These are phyloP conservation scores for Quercus bicolor DNA, from an alignment of 306 rosid species.

Conservation along the genomic window DNA sequence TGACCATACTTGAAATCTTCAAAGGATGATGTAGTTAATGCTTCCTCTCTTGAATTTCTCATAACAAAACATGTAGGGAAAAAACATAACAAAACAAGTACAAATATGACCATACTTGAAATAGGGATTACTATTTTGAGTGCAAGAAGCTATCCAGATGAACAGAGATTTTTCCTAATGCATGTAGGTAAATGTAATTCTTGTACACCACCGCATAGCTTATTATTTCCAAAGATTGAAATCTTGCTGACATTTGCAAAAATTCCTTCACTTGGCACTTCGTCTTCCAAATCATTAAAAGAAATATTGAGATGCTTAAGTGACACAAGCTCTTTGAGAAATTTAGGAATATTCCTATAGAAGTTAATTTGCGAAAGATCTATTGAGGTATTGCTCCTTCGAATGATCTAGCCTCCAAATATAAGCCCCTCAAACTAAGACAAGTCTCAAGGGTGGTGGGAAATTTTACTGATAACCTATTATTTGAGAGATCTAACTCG, in stretches of 20 bases:
- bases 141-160: background rate
- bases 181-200: conserved; percentile 31
- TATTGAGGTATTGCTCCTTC: conserved; percentile 32
- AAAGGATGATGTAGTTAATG: background rate
- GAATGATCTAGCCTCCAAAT: conserved; percentile 32
- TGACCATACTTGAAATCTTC: background rate
- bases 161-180: background rate
- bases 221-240: conserved; percentile 24
- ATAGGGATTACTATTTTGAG: conserved; percentile 15
- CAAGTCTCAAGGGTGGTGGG: conserved; percentile 34
- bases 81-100: conserved; percentile 13
- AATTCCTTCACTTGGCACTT: conserved; percentile 30
- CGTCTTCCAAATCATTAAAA: conserved; percentile 30
- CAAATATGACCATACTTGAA: conserved; percentile 3
- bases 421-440: conserved; percentile 19
- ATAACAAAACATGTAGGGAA: background rate
- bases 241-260: conserved; percentile 22
- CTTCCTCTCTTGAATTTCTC: background rate
- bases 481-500: conserved; percentile 24
- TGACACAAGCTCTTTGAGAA: conserved; percentile 7
- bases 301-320: conserved; percentile 32
- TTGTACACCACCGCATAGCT: conserved; percentile 36
- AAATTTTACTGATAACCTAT: conserved; percentile 28
- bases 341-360: conserved; percentile 33
- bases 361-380: conserved; percentile 32